Evolutionary conservation across 2,329 filamentous ascomycete species (phyloP), one percentile per base, ranked within the genome.

Genomic region (Lecanicillium sp.): DNA sequence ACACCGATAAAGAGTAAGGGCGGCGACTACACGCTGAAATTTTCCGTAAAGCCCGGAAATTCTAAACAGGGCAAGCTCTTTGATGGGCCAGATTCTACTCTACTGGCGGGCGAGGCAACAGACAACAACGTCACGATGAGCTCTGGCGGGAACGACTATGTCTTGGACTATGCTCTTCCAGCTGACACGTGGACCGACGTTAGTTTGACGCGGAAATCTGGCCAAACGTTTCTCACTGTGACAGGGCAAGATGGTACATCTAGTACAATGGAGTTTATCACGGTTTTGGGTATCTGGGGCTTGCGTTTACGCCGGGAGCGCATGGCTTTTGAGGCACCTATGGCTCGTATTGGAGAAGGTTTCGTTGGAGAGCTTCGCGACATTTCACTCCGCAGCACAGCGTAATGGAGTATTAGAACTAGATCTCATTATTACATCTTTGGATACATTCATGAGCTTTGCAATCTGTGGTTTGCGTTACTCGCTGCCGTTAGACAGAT

Each of bases 1-100:
- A 76, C 71, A 1, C 71, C 70, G 1, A 49, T 75, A 3, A 55
- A 54, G 0, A 71, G 68, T 33, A 79, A 79, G 49, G 75, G 75
- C 3, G 62, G 71, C 42, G 61, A 76, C 48, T 78, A 78, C 51
- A 74, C 68, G 0, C 60, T 79, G 2, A 60, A 65, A 0, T 61
- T 78, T 12, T 56, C 60, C 1, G 48, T 72, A 2, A 52, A 47
- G 9, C 44, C 44, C 2, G 34, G 35, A 11, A 31, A 28, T n/a
- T n/a, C 25, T 9, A 25, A 25, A 11, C 39, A 40, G n/a, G 44
- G 44, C 5, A 33, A 27, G 19, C 42, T 46, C 14, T 44, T 46
- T 18, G 41, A 40, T 2, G 37, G 42, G 11, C 44, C 42, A 4
- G 39, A 44, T 18, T 42, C 39, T 17, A 42, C 32, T 19, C 38